Percentiles rank a stretch among this genome's conserved stretches.
Conservation (phyloP, 306 rosid genomes). For the Sicyos baderoa region DNA sequence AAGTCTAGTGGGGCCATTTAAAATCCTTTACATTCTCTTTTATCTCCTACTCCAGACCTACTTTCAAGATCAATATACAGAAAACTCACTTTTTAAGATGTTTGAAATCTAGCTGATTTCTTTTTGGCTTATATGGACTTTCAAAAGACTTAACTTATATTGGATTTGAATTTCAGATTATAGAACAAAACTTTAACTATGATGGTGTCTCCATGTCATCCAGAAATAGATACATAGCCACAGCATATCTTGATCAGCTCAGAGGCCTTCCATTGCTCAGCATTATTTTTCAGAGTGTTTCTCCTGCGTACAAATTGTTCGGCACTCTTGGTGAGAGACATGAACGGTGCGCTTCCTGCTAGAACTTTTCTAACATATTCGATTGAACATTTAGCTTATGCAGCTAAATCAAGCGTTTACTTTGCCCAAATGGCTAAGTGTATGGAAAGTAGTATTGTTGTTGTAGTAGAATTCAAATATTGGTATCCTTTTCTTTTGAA, state of each 20-base stretch:
- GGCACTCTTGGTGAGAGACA: neutral
- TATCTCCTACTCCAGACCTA: neutral
- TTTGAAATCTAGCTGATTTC: neutral
- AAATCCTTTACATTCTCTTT: neutral
- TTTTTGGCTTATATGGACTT: neutral
- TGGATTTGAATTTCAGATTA: too few relatives aligned
- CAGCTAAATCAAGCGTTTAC: neutral
- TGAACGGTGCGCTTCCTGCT: neutral
- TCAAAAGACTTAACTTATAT: neutral
- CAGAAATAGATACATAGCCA: too few relatives aligned
- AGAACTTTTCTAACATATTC: neutral
- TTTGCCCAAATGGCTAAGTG: conserved; percentile 8
- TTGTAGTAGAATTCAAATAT: conserved; percentile 1
- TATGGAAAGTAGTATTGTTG: conserved; percentile 11
- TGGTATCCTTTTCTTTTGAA: neutral
- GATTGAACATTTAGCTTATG: conserved; percentile 11
- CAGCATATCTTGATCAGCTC: neutral
- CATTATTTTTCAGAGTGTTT: conserved; percentile 7
- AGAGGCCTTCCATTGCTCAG: neutral
- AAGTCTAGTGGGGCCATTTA: conserved; percentile 13
- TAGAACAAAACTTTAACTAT: too few relatives aligned
- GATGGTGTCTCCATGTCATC: too few relatives aligned
- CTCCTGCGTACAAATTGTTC: neutral
- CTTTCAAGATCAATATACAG: neutral
- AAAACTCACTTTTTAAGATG: neutral